Conservation (phyloP, 2,329 filamentous ascomycete genomes). For the Myriosclerotinia duriaeana region DNA sequence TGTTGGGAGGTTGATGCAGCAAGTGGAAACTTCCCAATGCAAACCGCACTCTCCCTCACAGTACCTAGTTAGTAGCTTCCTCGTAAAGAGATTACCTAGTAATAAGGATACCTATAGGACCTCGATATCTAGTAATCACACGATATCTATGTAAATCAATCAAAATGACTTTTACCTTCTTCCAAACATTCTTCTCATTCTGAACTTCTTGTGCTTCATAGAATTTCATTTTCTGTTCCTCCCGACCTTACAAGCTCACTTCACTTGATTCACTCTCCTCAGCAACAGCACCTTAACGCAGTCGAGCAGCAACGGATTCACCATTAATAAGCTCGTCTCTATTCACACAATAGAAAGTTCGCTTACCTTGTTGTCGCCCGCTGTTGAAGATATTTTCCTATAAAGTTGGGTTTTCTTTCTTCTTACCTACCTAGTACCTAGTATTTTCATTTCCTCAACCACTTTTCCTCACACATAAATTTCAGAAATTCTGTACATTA, state of each 20-base stretch:
- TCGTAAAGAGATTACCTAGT: background rate
- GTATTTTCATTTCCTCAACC: background rate
- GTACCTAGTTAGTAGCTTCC: too few species aligned
- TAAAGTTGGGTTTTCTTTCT: background rate
- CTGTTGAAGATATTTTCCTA: background rate
- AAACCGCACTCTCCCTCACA: background rate
- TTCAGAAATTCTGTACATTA: background rate
- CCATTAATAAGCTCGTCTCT: background rate
- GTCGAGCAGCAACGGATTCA: background rate
- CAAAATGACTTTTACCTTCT: too few species aligned
- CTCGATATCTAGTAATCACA: background rate
- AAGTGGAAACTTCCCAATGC: background rate
- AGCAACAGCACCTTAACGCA: background rate
- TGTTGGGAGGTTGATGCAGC: background rate
- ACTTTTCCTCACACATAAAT: background rate
- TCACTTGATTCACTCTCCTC: background rate
- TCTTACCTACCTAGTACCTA: background rate
- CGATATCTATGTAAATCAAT: background rate
- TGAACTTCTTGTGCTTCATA: background rate
- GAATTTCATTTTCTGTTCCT: background rate
- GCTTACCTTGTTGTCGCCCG: conserved; percentile 1
- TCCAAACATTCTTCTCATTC: background rate
- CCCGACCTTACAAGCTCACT: background rate
- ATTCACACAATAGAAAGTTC: background rate
- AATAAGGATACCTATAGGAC: background rate